Percentiles rank a stretch among this genome's conserved stretches.
Evolutionary conservation across 345 rosid genomes (phyloP).

Genomic region (Brassica napus): Da-Ae NC_063444.1:34250501-34251000

Average conservation of each 20-base stretch:
- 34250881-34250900: no score
- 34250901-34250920: no score
- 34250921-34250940: no score
- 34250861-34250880: neutral
- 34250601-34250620: slow-evolving; percentile 21
- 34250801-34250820: neutral
- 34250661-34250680: slow-evolving; percentile 21
- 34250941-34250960: no score
- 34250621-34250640: slow-evolving; percentile 20
- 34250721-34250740: neutral
- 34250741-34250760: slow-evolving; percentile 3
- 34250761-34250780: neutral
- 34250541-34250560: slow-evolving; percentile 12
- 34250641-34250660: slow-evolving; percentile 13
- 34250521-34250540: slow-evolving; percentile 36
- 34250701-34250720: slow-evolving; percentile 15
- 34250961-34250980: no score
- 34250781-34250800: neutral
- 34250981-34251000: no score
- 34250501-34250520: slow-evolving; percentile 36
- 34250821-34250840: neutral
- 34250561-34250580: slow-evolving; percentile 26
- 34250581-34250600: slow-evolving; percentile 33
- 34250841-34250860: slow-evolving; percentile 1
- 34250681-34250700: slow-evolving; percentile 2